Percentiles rank a stretch among this genome's conserved stretches.
These are phyloP conservation scores for Puccinia novopanici DNA, from an alignment of 1,284 basidiomycete species.

Conservation along the genomic window DNA sequence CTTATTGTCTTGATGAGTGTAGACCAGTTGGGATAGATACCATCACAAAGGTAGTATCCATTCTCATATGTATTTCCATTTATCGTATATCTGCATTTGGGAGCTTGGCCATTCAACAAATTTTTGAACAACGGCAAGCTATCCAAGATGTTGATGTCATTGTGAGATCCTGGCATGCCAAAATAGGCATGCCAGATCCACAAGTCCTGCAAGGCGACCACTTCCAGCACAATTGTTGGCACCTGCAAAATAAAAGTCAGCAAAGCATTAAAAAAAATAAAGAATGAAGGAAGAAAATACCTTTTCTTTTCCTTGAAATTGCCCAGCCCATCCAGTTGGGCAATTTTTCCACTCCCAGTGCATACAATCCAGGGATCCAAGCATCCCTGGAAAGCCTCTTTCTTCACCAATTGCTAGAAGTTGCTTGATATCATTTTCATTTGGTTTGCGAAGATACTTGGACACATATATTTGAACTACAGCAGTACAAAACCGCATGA, in stretches of 20 bases:
- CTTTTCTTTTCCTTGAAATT: slow-evolving; percentile 21
- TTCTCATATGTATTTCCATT: background rate
- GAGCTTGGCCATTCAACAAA: background rate
- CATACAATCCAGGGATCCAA: slow-evolving; percentile 24
- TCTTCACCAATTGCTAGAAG: background rate
- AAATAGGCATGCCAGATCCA: slow-evolving; percentile 24
- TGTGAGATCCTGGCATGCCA: too few relatives aligned
- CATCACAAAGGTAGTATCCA: background rate
- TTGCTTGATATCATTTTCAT: background rate
- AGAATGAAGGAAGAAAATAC: background rate
- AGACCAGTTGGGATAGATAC: too few relatives aligned
- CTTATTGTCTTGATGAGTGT: too few relatives aligned
- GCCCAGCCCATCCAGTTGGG: too few relatives aligned
- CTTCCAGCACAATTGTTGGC: slow-evolving; percentile 7
- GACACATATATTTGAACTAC: background rate
- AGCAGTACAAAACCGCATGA: background rate
- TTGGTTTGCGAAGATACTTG: slow-evolving; percentile 17
- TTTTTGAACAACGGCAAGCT: too few relatives aligned
- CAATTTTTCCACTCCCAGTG: too few relatives aligned
- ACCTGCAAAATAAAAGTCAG: background rate
- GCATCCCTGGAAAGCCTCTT: slow-evolving; percentile 26
- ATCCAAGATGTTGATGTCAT: too few relatives aligned
- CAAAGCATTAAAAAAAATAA: background rate
- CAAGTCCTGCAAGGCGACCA: background rate
- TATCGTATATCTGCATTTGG: background rate